phyloP scores from a whole-genome alignment of 176 grass and related monocot genomes.

The Zea luxurians region DNA sequence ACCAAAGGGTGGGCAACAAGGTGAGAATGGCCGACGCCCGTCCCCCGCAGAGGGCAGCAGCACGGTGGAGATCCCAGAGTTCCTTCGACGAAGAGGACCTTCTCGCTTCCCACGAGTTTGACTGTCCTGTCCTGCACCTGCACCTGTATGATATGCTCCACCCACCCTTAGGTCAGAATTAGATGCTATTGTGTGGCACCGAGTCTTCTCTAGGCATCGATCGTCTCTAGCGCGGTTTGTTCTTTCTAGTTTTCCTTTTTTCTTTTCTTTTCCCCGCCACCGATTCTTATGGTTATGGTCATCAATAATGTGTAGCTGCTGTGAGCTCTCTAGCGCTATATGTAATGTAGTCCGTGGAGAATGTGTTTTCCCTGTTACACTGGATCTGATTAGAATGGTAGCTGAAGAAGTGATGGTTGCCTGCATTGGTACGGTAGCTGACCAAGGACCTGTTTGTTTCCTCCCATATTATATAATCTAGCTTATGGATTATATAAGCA shows the following conservation, averaged over 20 bases:
- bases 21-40: constrained; percentile 44
- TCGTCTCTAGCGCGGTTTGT: not conserved
- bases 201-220: not conserved
- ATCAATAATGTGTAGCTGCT: constrained; percentile 20
- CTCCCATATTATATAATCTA: too few relatives aligned
- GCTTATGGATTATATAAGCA: too few relatives aligned
- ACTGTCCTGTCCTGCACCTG: constrained; percentile 6
- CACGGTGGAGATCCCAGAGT: constrained; percentile 76
- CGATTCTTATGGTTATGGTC: not conserved
- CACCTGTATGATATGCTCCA: not conserved
- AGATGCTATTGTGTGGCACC: not conserved
- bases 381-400: not conserved
- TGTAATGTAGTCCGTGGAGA: not conserved
- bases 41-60: constrained; percentile 57
- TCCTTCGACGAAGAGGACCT: constrained; percentile 66
- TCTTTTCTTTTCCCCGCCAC: not conserved
- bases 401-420: not conserved
- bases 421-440: not conserved
- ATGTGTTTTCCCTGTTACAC: not conserved
- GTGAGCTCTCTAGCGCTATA: not conserved
- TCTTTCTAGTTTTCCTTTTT: not conserved
- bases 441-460: too few relatives aligned
- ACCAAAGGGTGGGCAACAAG: constrained; percentile 56
- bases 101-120: constrained; percentile 64
- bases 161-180: not conserved